Evolutionary conservation across 1,284 basidiomycete species (phyloP), one percentile per base, ranked within the genome.

Genomic region (Pulveroboletus ridleyi): DNA sequence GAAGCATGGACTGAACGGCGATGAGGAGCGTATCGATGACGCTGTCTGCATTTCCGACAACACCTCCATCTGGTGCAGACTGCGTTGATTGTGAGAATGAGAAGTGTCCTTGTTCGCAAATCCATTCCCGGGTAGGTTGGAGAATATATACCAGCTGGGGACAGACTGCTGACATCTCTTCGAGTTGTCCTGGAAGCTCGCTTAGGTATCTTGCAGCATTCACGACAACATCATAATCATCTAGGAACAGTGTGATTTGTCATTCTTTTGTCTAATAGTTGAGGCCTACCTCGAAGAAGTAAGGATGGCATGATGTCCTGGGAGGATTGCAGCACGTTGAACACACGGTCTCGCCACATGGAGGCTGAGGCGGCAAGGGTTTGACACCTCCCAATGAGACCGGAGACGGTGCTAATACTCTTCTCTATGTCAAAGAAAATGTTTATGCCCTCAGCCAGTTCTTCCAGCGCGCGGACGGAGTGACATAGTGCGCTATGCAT

Each of bases 1-100:
- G 72, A 50, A 88, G 77, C 69, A 93, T 74, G 23, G 82, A 79
- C 71, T 95, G 92, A 29, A 90, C 82, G 39, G 83, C 82, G 53
- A 92, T 77, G 44, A 95, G 83, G 55, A 93, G 78, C 3, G 81
- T 74, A 69, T 91, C 86, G 71, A 95, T 85, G 65, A 92, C 71
- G 17, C 67, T 44, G 58, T 85, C 72, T 62, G 50, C 61, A 44
- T 64, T 61, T 47, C 13, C 60, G 13, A 53, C 39, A 10, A 57
- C 15, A 35, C 61, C 13, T 4, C 6, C 62, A 18, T 66, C 62
- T 2, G 33, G 44, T 23, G 6, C 54, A 17, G 66, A 18, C 10
- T 58, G 41, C 13, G 6, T 46, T n/a, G 22, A 41, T n/a, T 50
- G 59, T 39, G 65, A 46, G 58, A 76, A 72, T 18, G 75, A 73